Percentiles rank a stretch among this genome's conserved stretches.
Conservation (phyloP, 306 rosid genomes). For the Prosopis cineraria region DNA sequence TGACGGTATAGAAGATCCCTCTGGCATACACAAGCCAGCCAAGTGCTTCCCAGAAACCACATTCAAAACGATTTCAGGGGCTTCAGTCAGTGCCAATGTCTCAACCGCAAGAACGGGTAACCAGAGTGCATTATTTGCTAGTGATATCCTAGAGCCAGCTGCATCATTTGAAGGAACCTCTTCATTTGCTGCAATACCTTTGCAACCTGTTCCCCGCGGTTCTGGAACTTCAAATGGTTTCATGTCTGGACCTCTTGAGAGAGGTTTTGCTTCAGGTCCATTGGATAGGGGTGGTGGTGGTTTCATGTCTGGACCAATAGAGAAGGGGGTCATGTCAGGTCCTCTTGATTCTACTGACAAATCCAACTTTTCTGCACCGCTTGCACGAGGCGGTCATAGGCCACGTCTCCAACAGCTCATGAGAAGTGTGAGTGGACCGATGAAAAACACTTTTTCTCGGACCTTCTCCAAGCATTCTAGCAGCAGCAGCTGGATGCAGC, state of each 20-base stretch:
- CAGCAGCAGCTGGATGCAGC: slow-evolving; percentile 61
- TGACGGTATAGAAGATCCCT: slow-evolving; percentile 55
- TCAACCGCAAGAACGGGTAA: slow-evolving; percentile 65
- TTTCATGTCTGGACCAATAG: slow-evolving; percentile 73
- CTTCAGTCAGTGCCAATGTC: slow-evolving; percentile 74
- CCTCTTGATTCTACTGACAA: slow-evolving; percentile 66
- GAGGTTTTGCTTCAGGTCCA: slow-evolving; percentile 62
- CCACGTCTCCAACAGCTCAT: slow-evolving; percentile 58
- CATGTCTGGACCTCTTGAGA: slow-evolving; percentile 75
- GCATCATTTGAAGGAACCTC: slow-evolving; percentile 71
- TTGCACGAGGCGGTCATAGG: slow-evolving; percentile 51
- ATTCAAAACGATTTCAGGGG: slow-evolving; percentile 64
- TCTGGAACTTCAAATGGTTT: slow-evolving; percentile 64
- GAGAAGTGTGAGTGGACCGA: slow-evolving; percentile 74
- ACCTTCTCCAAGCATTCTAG: slow-evolving; percentile 58
- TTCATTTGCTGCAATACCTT: slow-evolving; percentile 65
- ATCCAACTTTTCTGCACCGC: slow-evolving; percentile 68
- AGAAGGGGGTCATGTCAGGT: slow-evolving; percentile 72
- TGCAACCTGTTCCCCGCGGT: slow-evolving; percentile 76
- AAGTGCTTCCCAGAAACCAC: slow-evolving; percentile 61
- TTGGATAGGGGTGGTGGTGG: slow-evolving; percentile 61
- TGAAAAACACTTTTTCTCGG: slow-evolving; percentile 63
- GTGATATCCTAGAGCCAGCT: slow-evolving; percentile 60
- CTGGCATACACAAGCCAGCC: slow-evolving; percentile 38
- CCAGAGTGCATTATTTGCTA: slow-evolving; percentile 54